Base-by-base conservation (phyloP, 345 rosid species). In the Hibiscus trionum region DNA sequence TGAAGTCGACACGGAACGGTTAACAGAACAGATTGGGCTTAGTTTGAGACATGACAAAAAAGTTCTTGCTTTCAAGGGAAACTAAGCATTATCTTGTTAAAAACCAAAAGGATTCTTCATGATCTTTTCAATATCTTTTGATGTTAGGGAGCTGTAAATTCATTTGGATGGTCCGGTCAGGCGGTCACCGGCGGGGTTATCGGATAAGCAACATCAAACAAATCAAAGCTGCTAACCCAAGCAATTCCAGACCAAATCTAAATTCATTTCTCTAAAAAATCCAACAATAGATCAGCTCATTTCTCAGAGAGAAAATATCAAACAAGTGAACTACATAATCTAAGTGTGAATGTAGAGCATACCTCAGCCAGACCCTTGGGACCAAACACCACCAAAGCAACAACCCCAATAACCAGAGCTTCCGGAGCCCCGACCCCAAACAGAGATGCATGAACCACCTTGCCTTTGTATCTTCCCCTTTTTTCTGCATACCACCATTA, bases 361-460 rank as follows among this genome's bases (percentile, higher is more conserved):
- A 94, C 98, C 96, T 94, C 98, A 68, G 98, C 98, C 52, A 91
- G 90, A 61, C 96, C 98, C 86, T 94, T 94, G 77, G 98, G 98
- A 71, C 98, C 98, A 77, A 94, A 94, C 77, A 91, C 98, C 80
- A 94, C 80, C 81, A 94, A 85, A 78, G 97, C 98, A 73, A 94
- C 98, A 59, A 88, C 97, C 33, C 98, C 98, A 80, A 94, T 91
- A 69, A 94, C 97, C 83, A 94, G 61, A 84, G 93, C 98, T 80
- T 91, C 96, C 58, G 98, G 97, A 82, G 96, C 98, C 74, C 98
- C 97, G 76, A 94, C 96, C 5, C 97, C 97, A 76, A 94, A 94
- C 39, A 94, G 77, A 69, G 98, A 94, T 73, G 97, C 97, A 71
- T 75, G 78, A 64, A 88, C 80, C 73, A 76, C 73, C 84, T 42